Evolutionary conservation across 129 eudicot species (phyloP), one percentile per base, ranked within the genome.

Genomic region (Scalesia atractyloides): DNA sequence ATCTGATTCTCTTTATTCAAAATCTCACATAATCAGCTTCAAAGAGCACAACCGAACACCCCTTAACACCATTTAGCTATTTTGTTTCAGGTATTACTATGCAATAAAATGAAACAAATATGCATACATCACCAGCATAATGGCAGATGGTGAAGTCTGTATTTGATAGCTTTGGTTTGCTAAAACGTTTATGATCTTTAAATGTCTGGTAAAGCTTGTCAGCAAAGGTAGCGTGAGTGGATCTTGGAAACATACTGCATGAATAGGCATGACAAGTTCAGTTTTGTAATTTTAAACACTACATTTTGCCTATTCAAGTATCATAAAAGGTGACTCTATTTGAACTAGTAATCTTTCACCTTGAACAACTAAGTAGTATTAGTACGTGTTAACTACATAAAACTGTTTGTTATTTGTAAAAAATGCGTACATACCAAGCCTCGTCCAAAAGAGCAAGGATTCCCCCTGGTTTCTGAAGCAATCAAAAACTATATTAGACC

Each of bases 71-170:
- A 59, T 47, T 48, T 10, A 47, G 49, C 19, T 12, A 56, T 19
- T 53, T 46, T 30, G 47, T 54, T 54, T 66, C 10, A 48, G 64
- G 34, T 54, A 58, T 48, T 58, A 56, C 17, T 19, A 57, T 69
- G 39, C 39, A 50, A 58, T 37, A 51, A 44, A 50, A 37, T 36
- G 48, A 63, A 56, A 44, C 15, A 59, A 24, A 44, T 68, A 50
- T 77, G 70, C 93, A 62, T 89, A 92, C 98, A 82, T 92, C 98
- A 50, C 98, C 98, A 71, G 98, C 98, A 80, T 92, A 92, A 70
- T 92, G 98, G 69, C 84, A 68, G 53, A 92, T 85, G 68, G 96
- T 92, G 80, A 92, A 92, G 69, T 74, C 98, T 26, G 96, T 83
- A 70, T 80, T 84, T 44, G 98, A 80, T 75, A 92, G 72, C 76